phyloP scores from a whole-genome alignment of 306 rosid genomes.

The Quercus glauca region DNA sequence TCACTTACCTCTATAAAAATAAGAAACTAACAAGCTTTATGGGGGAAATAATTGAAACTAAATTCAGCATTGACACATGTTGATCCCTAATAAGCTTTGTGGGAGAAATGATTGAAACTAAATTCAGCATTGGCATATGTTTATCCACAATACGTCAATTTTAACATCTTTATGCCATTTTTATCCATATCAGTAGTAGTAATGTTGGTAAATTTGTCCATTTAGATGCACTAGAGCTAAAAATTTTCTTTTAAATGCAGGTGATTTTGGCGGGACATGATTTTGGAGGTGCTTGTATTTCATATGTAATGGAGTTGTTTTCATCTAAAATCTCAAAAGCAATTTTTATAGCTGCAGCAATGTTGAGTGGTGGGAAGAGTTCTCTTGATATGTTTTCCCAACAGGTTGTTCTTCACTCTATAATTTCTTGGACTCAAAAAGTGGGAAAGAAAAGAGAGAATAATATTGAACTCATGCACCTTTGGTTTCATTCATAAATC shows the following conservation, averaged over 20 bases:
- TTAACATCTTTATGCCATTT: too few species aligned
- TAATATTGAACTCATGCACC: conserved; percentile 3
- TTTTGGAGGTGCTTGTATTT: conserved; percentile 91
- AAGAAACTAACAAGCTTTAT: background rate
- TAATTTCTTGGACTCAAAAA: background rate
- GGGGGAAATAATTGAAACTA: background rate
- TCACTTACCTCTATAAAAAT: background rate
- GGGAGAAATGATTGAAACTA: background rate
- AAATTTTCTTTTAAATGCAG: conserved; percentile 31
- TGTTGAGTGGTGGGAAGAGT: conserved; percentile 77
- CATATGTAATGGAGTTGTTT: conserved; percentile 84
- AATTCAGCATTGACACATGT: background rate
- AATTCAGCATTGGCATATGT: background rate
- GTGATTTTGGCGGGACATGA: conserved; percentile 97
- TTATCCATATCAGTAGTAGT: too few species aligned
- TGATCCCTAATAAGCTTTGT: background rate
- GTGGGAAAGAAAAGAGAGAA: background rate
- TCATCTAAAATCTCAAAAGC: conserved; percentile 82
- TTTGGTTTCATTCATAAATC: background rate
- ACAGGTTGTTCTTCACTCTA: conserved; percentile 51
- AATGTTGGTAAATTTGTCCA: background rate
- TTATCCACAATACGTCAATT: too few species aligned
- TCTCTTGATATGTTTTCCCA: conserved; percentile 79
- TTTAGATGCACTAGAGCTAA: background rate
- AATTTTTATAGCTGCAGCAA: conserved; percentile 84